Evolutionary conservation across 2,329 filamentous ascomycete genomes (phyloP).

Genomic region (Colletotrichum somersetense): DNA sequence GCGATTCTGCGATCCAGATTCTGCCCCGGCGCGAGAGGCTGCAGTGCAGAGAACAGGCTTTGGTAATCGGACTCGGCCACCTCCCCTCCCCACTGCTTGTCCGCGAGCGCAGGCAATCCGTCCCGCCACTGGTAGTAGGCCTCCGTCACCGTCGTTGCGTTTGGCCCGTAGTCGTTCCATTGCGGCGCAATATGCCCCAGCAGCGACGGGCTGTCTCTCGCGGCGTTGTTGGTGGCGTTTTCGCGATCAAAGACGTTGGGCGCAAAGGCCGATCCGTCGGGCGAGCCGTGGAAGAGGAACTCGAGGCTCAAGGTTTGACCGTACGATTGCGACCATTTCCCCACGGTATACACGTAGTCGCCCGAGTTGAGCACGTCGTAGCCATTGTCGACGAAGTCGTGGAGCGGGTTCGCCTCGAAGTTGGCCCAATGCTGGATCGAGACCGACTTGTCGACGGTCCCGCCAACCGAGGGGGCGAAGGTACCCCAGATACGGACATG

Average conservation of each 20-base stretch:
- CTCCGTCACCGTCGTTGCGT: constrained; percentile 45
- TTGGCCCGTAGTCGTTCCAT: constrained; percentile 47
- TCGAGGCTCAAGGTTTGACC: constrained; percentile 34
- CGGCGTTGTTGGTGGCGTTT: constrained; percentile 42
- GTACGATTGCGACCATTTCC: constrained; percentile 44
- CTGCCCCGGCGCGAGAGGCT: constrained; percentile 43
- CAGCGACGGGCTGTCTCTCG: constrained; percentile 35
- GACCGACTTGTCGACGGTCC: constrained; percentile 41
- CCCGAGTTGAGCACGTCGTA: constrained; percentile 47
- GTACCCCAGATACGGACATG: constrained; percentile 63
- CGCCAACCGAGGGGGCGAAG: constrained; percentile 40
- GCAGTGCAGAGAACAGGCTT: constrained; percentile 40
- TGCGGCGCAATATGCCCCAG: constrained; percentile 44
- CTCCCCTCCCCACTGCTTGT: constrained; percentile 47
- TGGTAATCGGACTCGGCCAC: constrained; percentile 24
- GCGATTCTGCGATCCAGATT: constrained; percentile 44
- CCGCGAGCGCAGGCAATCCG: constrained; percentile 45
- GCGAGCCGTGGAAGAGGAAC: constrained; percentile 44
- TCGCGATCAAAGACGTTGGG: constrained; percentile 45
- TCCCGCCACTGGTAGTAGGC: constrained; percentile 46
- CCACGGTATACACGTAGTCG: constrained; percentile 45
- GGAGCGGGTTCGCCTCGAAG: constrained; percentile 42
- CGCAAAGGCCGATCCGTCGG: constrained; percentile 40
- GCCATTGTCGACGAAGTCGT: constrained; percentile 44
- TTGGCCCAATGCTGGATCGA: constrained; percentile 54